Base-by-base conservation (phyloP, 2,329 filamentous ascomycete species). In the Colletotrichum sp. region DNA sequence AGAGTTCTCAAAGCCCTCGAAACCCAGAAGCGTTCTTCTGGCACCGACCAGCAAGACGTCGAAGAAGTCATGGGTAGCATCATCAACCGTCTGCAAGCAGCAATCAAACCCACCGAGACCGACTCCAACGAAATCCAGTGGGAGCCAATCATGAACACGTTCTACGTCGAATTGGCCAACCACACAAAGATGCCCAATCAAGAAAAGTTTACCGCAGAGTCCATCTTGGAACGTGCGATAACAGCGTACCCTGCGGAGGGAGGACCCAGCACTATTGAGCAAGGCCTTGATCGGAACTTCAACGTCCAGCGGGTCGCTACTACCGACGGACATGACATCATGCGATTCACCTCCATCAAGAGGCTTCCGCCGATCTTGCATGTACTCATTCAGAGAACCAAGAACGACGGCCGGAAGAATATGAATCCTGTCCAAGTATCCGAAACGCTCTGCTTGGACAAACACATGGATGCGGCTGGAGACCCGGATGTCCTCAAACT, bases 31-130 rank as follows among this genome's bases (percentile, higher is more conserved):
- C 78, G 87, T 80, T 86, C 85, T 36, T 88, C 88, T 12, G 89
- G 89, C 4, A 91, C 89, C 1, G 88, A 95, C 39, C 97, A 99
- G 82, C 96, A 99, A 85, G 97, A 99, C 85, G 96, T 98, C 6
- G 96, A 96, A 15, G 97, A 99, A 84, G 96, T 98, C 62, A 96
- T 98, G 87, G 95, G 95, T 75, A 97, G 96, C 80, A 95, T 98
- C 30, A 92, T 98, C 75, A 96, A 96, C 81, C 94, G 97, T 67
- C 88, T 98, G n/a, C 95, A 97, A 81, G 96, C 95, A 69, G 96
- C 96, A 4, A 96, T 99, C 81, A 93, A 90, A 73, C 91, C 95
- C 8, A 90, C 90, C n/a, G 87, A 91, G 39, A 92, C 95, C 76
- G 83, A 87, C 73, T 86, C 89, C 8, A 87, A 93, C 60, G 94